Evolutionary conservation across 2,329 filamentous ascomycete species (phyloP).

Genomic region (Juglanconis juglandina): DNA sequence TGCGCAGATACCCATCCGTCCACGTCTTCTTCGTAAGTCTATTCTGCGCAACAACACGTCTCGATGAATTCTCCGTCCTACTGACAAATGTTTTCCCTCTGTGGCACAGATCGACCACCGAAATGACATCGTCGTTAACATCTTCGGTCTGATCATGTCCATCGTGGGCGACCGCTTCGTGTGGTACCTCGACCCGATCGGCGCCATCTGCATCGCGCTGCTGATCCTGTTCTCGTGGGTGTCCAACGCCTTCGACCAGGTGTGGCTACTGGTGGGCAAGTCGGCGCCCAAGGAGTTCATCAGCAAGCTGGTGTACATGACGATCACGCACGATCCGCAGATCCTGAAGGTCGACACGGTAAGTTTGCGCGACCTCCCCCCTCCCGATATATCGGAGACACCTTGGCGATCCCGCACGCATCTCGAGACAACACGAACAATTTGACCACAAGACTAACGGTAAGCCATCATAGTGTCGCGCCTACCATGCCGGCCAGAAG

Average conservation of each 20-base stretch:
- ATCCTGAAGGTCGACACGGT: slow-evolving; percentile 57
- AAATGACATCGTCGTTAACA: slow-evolving; percentile 54
- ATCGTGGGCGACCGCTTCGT: slow-evolving; percentile 49
- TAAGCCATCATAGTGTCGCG: slow-evolving; percentile 39
- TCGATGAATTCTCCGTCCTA: neutral
- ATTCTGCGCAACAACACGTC: too few species aligned
- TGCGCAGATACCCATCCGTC: slow-evolving; percentile 51
- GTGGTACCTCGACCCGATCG: slow-evolving; percentile 61
- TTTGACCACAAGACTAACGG: slow-evolving; percentile 10
- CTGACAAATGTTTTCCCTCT: neutral
- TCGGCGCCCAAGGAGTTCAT: slow-evolving; percentile 56
- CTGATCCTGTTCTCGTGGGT: slow-evolving; percentile 61
- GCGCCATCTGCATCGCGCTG: slow-evolving; percentile 57
- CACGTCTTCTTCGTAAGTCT: slow-evolving; percentile 49
- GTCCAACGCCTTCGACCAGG: slow-evolving; percentile 58
- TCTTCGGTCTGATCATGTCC: slow-evolving; percentile 54
- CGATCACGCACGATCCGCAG: slow-evolving; percentile 50
- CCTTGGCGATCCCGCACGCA: neutral
- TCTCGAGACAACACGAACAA: neutral
- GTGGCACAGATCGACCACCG: slow-evolving; percentile 46
- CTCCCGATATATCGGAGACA: neutral
- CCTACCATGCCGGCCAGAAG: slow-evolving; percentile 59
- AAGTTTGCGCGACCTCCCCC: neutral
- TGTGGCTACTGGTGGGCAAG: slow-evolving; percentile 60
- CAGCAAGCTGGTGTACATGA: slow-evolving; percentile 53